A percentile compares a stretch with the other conserved stretches of the same genome.
These are phyloP conservation scores for Nannizzia gypsea DNA, from an alignment of 2,329 filamentous ascomycete genomes.

Conservation along the genomic window DNA sequence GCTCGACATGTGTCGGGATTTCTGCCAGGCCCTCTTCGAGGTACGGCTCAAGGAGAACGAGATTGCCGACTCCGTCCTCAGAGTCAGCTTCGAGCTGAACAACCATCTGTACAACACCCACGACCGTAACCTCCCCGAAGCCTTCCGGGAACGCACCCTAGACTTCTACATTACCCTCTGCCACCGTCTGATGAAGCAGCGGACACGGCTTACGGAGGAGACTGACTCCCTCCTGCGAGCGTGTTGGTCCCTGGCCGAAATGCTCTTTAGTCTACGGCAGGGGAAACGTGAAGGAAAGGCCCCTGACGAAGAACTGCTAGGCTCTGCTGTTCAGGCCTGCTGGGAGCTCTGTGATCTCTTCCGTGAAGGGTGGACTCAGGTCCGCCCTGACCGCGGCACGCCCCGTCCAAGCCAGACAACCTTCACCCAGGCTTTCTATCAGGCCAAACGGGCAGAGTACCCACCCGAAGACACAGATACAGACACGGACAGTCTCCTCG, in stretches of 20 bases:
- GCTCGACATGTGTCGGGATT: constrained; percentile 77
- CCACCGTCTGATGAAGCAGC: constrained; percentile 91
- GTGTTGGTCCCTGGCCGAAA: constrained; percentile 84
- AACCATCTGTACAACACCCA: constrained; percentile 93
- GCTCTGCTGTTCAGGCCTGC: constrained; percentile 81
- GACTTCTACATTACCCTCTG: constrained; percentile 93
- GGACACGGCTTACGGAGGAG: constrained; percentile 63
- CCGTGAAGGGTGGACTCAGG: constrained; percentile 79
- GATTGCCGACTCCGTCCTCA: constrained; percentile 68
- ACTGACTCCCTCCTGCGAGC: constrained; percentile 73
- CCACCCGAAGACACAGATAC: constrained; percentile 18
- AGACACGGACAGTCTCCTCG: constrained; percentile 16
- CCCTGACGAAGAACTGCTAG: constrained; percentile 71
- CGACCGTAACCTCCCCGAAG: constrained; percentile 69
- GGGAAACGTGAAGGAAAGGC: constrained; percentile 61
- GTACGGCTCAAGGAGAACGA: constrained; percentile 68
- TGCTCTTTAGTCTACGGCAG: constrained; percentile 82
- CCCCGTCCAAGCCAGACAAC: constrained; percentile 68
- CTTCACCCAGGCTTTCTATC: constrained; percentile 50
- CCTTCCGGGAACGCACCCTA: constrained; percentile 76
- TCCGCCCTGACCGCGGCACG: constrained; percentile 73
- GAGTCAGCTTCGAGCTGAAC: constrained; percentile 89
- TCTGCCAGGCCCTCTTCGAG: constrained; percentile 85
- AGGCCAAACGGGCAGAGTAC: constrained; percentile 36
- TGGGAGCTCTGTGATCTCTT: constrained; percentile 94